Base-by-base conservation (phyloP, 352 stramenopile species). In the Globisporangium megalacanthum region DNA sequence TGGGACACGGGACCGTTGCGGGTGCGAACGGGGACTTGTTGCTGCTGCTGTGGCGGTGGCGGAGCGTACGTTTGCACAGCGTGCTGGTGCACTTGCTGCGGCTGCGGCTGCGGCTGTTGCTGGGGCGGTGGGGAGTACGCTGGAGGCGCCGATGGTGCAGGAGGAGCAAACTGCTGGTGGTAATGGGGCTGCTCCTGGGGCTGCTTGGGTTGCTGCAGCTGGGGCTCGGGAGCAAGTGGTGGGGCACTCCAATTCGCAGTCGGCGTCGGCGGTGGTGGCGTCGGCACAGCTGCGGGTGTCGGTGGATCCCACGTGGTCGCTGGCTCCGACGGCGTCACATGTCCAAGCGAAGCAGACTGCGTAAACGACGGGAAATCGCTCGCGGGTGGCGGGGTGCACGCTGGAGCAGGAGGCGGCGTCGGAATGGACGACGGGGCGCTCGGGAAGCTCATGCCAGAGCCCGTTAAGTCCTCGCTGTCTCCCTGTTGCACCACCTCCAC, bases 311-410 rank as follows among this genome's bases (percentile, higher is more conserved):
- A 64, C 15, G 44, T 39, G 29, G 20, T 65, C 29, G 52, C 20
- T 7, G 35, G 46, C 56, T 20, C 56, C 19, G 52, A 54, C 25
- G 65, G 56, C 35, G 54, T 75, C 17, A 20, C n/a, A 7, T 33
- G 39, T 25, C 35, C 44, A 45, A 45, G 49, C 15, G 68, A 66
- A 31, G 64, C 68, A 11, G 79, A 83, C 6, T 75, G 69, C 6
- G 79, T 85, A 35, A 82, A 77, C 9, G 75, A 88, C 29, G 77
- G 73, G 39, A 86, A 83, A 22, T 58, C 64, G 29, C 46, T 71
- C 36, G 53, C n/a, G 52, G 55, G 31, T 47, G 54, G 25, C 17
- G 42, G 46, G 17, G 55, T 41, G 49, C 60, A 62, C 19, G 55
- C 56, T 45, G 35, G 45, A 58, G 37, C 29, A 20, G 57, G 20